Evolutionary conservation across 1,139 yeast species (phyloP), one percentile per base, ranked within the genome.

Genomic region (Debaryomycetaceae sp.): DNA sequence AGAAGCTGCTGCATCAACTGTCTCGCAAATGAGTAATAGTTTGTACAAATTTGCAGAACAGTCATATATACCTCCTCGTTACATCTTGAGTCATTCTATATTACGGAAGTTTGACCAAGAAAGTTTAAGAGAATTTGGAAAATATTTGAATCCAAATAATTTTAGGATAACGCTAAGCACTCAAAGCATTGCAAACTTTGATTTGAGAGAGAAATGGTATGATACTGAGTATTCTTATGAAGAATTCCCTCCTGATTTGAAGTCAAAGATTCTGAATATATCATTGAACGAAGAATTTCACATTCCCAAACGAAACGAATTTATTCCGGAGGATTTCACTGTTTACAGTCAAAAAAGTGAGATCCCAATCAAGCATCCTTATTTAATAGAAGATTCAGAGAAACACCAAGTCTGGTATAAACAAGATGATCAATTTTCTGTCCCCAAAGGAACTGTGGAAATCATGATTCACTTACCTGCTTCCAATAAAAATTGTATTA

Each of bases 351-450:
- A 64, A 35, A 73, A 73, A 33, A 41, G 55, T 3, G 55, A 55
- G 5, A 35, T 30, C 1, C 73, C 77, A 0, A 56, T 65, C 35
- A 48, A 51, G 5, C 65, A 64, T 45, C 78, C 77, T 3, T 66
- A 58, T 44, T 54, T 73, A 33, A 55, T 72, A 36, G 58, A 61
- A 31, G 70, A 70, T 36, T 53, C 56, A 30, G 52, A 53, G 24
- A 62, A 58, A 41, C 51, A 59, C 41, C 73, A 70, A 51, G 68
- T 88, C 30, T 92, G 98, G 98, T 88, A 74, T 61, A 92, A 91
- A 58, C 85, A 85, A 54, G 97, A 92, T 63, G 96, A 92, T 50
- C 80, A 83, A 36, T 87, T 92, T 56, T 80, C 86, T 71, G 85
- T 87, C 14, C 98, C 98, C 35, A 87, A 91, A 61, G 94, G 94